A percentile compares a stretch with the other conserved stretches of the same genome.
Conservation (phyloP, 352 stramenopile species). For the Phytopythium kandeliae region DNA sequence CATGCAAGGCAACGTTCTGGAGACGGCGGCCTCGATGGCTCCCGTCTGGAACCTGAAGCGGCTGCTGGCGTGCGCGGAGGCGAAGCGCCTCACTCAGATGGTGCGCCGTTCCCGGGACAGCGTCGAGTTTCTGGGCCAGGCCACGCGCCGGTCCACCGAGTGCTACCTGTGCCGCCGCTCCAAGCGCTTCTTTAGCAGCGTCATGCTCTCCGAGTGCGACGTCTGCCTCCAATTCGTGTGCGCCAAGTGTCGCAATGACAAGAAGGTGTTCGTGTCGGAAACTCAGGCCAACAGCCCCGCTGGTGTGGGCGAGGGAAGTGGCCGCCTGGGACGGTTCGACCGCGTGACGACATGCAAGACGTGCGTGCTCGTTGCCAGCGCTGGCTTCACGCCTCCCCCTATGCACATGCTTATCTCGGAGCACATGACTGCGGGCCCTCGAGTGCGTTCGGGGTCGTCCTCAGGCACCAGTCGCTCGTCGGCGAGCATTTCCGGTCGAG, state of each 20-base stretch:
- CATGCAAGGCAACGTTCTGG: conserved; percentile 21
- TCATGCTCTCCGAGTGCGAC: conserved; percentile 25
- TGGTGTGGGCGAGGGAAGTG: background rate
- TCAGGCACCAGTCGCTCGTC: conserved; percentile 3
- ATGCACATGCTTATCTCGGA: conserved; percentile 20
- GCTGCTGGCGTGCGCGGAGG: conserved; percentile 31
- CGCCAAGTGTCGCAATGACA: conserved; percentile 36
- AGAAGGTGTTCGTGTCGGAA: conserved; percentile 29
- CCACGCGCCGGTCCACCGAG: conserved; percentile 8
- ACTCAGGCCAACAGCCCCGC: conserved; percentile 7
- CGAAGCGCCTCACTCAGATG: conserved; percentile 43
- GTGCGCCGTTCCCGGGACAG: conserved; percentile 22
- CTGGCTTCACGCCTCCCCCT: conserved; percentile 10
- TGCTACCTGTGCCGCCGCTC: conserved; percentile 19
- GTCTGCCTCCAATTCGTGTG: conserved; percentile 44
- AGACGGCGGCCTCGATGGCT: conserved; percentile 9
- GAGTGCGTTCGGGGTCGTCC: background rate
- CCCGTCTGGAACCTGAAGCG: conserved; percentile 25
- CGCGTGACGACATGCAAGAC: conserved; percentile 30
- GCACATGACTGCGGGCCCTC: background rate
- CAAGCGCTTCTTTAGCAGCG: conserved; percentile 33
- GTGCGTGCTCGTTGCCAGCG: conserved; percentile 25
- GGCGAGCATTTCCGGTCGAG: background rate
- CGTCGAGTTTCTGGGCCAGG: conserved; percentile 17
- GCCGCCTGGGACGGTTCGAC: conserved; percentile 15